Conservation (phyloP, 2,329 filamentous ascomycete genomes). For the Pseudohalonectria lignicola region DNA sequence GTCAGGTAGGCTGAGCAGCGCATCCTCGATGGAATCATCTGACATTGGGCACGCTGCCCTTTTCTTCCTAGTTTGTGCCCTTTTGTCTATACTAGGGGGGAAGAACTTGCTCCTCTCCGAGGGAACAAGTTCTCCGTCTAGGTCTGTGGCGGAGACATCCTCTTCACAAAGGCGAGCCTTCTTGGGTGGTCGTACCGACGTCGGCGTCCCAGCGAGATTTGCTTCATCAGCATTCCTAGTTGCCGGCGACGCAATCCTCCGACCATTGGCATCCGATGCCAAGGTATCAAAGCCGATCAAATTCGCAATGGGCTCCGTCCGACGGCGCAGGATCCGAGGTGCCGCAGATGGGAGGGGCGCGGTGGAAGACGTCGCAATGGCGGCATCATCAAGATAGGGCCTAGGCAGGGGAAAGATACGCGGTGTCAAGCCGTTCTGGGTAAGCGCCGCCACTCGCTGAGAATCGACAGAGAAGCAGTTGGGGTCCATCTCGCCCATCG, state of each 20-base stretch:
- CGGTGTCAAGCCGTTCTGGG: constrained; percentile 36
- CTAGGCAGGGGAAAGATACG: constrained; percentile 48
- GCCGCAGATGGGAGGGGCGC: constrained; percentile 19
- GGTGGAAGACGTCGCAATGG: constrained; percentile 7
- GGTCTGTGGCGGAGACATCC: constrained; percentile 10
- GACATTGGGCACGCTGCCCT: constrained; percentile 35
- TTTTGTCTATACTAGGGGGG: constrained; percentile 16
- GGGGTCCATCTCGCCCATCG: constrained; percentile 51
- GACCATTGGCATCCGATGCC: constrained; percentile 9
- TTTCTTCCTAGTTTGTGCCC: constrained; percentile 17
- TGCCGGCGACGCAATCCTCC: constrained; percentile 13
- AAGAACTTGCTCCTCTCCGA: constrained; percentile 46
- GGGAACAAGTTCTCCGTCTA: constrained; percentile 11
- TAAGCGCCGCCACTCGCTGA: constrained; percentile 33
- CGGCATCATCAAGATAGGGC: constrained; percentile 36
- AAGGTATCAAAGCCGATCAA: constrained; percentile 19
- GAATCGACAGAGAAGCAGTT: constrained; percentile 48
- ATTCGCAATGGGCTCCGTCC: constrained; percentile 39
- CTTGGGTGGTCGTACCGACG: constrained; percentile 35
- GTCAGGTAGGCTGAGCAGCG: constrained; percentile 38
- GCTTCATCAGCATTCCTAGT: not conserved
- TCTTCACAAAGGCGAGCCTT: constrained; percentile 45
- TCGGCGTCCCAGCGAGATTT: not conserved
- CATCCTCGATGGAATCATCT: constrained; percentile 47
- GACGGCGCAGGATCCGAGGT: constrained; percentile 32